Evolutionary conservation across 2,329 filamentous ascomycete genomes (phyloP).

Genomic region (Cryphonectria naterciae): DNA sequence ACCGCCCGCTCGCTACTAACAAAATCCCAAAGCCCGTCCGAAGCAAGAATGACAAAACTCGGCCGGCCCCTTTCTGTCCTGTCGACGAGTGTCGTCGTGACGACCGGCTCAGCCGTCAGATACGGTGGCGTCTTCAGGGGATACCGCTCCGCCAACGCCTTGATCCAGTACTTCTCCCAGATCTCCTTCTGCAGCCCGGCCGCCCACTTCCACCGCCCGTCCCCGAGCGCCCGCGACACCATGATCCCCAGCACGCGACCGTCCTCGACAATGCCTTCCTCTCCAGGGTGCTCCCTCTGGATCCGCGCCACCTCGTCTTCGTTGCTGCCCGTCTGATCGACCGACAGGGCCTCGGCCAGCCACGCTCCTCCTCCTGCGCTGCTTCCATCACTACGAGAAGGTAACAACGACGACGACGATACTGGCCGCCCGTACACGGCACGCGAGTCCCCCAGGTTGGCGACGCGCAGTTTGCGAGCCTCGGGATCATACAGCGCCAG

Average conservation of each 20-base stretch:
- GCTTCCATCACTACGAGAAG: constrained; percentile 31
- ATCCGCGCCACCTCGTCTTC: constrained; percentile 60
- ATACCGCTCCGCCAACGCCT: constrained; percentile 43
- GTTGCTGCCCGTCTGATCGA: constrained; percentile 70
- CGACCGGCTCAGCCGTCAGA: constrained; percentile 67
- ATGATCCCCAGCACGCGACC: constrained; percentile 65
- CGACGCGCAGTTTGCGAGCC: constrained; percentile 60
- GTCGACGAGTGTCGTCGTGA: constrained; percentile 60
- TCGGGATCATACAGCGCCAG: constrained; percentile 64
- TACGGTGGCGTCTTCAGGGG: constrained; percentile 64
- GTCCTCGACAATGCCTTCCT: constrained; percentile 56
- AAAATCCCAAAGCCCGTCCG: constrained; percentile 69
- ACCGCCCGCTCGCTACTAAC: constrained; percentile 62
- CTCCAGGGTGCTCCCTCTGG: constrained; percentile 62
- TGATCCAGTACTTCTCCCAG: neutral
- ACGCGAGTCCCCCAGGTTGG: constrained; percentile 69
- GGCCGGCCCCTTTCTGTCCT: constrained; percentile 35
- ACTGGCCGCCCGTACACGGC: constrained; percentile 59
- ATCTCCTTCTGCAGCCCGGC: constrained; percentile 37
- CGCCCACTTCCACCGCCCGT: constrained; percentile 70
- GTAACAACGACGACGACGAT: constrained; percentile 34
- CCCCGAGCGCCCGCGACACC: constrained; percentile 70
- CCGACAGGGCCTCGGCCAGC: constrained; percentile 57
- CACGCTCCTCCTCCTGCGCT: constrained; percentile 45
- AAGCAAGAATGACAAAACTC: constrained; percentile 66